These are phyloP conservation scores for Populus alba DNA, from an alignment of 345 rosid genomes.

Conservation along the genomic window DNA sequence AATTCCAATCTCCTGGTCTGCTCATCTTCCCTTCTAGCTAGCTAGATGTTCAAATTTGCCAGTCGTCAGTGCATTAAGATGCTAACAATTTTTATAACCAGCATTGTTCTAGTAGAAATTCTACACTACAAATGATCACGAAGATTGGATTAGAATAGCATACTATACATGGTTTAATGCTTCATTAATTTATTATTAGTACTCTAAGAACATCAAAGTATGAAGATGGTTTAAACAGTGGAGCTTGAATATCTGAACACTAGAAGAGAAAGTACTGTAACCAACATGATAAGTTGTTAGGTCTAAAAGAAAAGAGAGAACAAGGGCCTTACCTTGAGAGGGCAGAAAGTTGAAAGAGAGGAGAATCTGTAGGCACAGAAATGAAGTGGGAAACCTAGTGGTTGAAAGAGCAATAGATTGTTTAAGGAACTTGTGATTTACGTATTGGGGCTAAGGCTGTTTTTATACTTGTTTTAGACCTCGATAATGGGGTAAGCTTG, in stretches of 20 bases:
- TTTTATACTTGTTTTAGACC: conserved; percentile 34
- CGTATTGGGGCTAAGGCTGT: conserved; percentile 15
- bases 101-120: neutral
- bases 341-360: neutral
- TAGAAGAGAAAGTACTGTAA: neutral
- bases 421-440: conserved; percentile 24
- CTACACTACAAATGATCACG: neutral
- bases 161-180: no score
- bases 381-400: neutral
- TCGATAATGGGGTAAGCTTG: conserved; percentile 32
- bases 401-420: conserved; percentile 11
- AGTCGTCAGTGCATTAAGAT: neutral
- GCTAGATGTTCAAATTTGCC: no score
- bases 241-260: neutral
- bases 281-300: neutral
- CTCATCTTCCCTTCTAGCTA: conserved; percentile 38
- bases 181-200: no score
- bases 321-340: neutral
- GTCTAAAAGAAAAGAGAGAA: neutral
- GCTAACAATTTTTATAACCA: neutral
- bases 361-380: neutral
- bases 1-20: conserved; percentile 93
- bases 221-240: neutral
- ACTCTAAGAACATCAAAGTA: no score
- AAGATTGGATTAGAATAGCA: neutral